Conservation (phyloP, 352 stramenopile species). For the Pythium biforme region DNA sequence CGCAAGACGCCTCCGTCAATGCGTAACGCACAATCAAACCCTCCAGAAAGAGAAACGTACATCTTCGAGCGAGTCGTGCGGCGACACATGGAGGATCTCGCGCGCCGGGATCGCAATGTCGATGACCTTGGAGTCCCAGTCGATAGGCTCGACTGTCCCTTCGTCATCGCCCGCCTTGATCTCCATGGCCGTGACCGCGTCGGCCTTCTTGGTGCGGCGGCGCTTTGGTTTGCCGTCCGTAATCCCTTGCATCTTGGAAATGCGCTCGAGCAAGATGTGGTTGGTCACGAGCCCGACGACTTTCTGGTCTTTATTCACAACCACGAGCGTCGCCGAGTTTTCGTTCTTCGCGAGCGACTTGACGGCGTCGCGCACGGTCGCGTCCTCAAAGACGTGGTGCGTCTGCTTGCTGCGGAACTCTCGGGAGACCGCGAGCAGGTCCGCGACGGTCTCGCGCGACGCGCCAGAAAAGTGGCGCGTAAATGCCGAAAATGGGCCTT, state of each 20-base stretch:
- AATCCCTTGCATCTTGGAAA: conserved; percentile 57
- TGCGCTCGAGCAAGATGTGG: conserved; percentile 54
- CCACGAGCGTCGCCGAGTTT: conserved; percentile 75
- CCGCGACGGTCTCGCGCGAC: conserved; percentile 54
- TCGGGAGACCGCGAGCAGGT: conserved; percentile 68
- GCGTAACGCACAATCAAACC: no score
- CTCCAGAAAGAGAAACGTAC: conserved; percentile 30
- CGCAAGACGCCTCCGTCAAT: no score
- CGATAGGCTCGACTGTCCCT: conserved; percentile 6
- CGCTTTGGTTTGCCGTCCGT: conserved; percentile 11
- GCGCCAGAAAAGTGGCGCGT: conserved; percentile 1
- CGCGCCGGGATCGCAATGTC: conserved; percentile 65
- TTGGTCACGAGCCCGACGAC: conserved; percentile 84
- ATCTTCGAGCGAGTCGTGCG: conserved; percentile 69
- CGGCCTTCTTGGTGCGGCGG: conserved; percentile 7
- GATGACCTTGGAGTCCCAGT: conserved; percentile 64
- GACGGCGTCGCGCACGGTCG: conserved; percentile 68
- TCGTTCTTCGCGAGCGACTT: conserved; percentile 63
- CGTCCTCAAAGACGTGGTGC: conserved; percentile 62
- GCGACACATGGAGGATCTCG: conserved; percentile 77
- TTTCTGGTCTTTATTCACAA: conserved; percentile 63
- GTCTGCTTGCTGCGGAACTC: conserved; percentile 76
- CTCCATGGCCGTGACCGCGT: neutral
- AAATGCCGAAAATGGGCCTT: neutral
- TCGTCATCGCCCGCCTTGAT: neutral